Base-by-base conservation (phyloP, 345 rosid genomes). In the Gossypioides kirkii region DNA sequence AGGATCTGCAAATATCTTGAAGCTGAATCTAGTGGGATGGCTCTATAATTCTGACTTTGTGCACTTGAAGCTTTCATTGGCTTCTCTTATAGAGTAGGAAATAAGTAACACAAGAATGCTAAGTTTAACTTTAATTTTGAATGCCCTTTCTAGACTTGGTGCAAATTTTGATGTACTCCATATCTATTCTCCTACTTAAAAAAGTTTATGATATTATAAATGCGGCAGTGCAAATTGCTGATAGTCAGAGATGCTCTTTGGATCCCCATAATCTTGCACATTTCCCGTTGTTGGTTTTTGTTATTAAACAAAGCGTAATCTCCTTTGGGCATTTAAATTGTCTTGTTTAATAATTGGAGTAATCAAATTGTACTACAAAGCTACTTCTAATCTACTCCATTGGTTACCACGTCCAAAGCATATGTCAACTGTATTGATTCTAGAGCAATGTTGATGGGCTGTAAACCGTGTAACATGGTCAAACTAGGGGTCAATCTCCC, bases 1-100 rank as follows among this genome's bases (percentile, higher is more conserved):
- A 89, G 90, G 78, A 95, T 95, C 71, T 95, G 99, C 72, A 92
- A 85, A 86, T 95, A 89, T 83, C 92, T 92, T 69, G 99, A 95
- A 83, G 91, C 94, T 63, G 98, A 92, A 83, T 84, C 97, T 38
- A 73, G 89, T 32, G 88, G 88, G 3, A 87, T 87, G 42, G 18
- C 83, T 41, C 74, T 86, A 74, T 90, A 77, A 84, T 75, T 71
- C 47, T 50, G 41, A 25, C 62, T 54, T 20, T 0, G 0, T 43
- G 50, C 25, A 60, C 46, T 76, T 71, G n/a, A 8, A 25, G 36
- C 65, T 46, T 23, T 49, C 2, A 56, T 73, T 65, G 36, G 36
- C 53, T 55, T 25, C 73, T 64, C 38, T 50, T 32, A 3, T 18
- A 72, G 71, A 61, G 43, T 52, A 71, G 71, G 59, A 46, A 77